Base-by-base conservation (phyloP, 2,329 filamentous ascomycete species). In the Ophiostoma sp. region DNA sequence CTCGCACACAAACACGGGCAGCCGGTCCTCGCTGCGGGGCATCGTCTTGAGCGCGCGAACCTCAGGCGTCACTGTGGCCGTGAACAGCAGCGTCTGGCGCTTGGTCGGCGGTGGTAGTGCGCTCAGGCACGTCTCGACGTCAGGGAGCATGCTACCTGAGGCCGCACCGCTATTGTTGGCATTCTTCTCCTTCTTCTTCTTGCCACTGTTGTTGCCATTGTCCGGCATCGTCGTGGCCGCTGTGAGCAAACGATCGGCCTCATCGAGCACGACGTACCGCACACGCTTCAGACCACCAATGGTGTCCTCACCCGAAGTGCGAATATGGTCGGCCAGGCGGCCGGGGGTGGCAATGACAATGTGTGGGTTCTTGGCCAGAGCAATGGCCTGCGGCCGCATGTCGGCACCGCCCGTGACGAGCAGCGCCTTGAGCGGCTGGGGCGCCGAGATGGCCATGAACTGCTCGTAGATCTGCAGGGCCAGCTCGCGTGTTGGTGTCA, bases 391-490 rank as follows among this genome's bases (percentile, higher is more conserved):
- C 17, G 91, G 84, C 69, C 94, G 90, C 93, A 98, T 98, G 80
- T 99, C 95, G 39, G 92, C 90, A 50, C 96, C 96, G 69, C 96
- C 96, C 0, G 94, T 98, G 57, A 99, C 88, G n/a, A 99, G 87
- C 61, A 95, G 87, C 3, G 92, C 91, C 81, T 97, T 97, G 77
- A 99, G 88, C 73, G 91, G 92, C 79, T 97, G 94, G 0, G 93
- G 92, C 3, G 94, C 90, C 2, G 94, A 95, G 72, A 99, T 94
- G 17, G 96, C 96, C 80, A 94, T 94, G 84, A 98, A 91, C 82
- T 99, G 96, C 83, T 99, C 96, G 81, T 92, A 97, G 69, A 99
- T 98, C 80, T 99, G 96, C 28, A 98, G 88, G 3, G 96, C 96
- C 74, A 99, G 88, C 84, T 99, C 96, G 78, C 92, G 88, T 7